Percentiles rank a stretch among this genome's conserved stretches.
Evolutionary conservation across 441 rosid genomes (phyloP).

Genomic region (Jatropha podagrica): DNA sequence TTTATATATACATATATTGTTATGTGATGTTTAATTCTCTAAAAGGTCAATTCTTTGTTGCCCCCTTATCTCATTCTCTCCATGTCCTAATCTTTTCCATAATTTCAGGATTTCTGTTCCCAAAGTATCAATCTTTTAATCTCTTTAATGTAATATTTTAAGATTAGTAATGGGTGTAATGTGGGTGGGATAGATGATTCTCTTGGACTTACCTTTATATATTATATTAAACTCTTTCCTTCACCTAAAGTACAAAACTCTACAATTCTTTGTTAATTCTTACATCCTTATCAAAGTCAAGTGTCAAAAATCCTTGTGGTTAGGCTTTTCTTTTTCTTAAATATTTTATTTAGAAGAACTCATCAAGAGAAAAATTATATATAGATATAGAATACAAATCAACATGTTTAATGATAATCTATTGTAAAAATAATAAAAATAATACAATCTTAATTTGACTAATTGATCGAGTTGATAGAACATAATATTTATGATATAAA

Average conservation of each 20-base stretch:
- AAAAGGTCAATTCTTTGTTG: constrained; percentile 34
- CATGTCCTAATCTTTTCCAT: constrained; percentile 44
- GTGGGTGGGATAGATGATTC: background rate
- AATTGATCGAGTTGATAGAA: too few relatives aligned
- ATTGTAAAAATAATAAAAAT: too few relatives aligned
- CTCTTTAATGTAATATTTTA: background rate
- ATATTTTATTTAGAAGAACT: background rate
- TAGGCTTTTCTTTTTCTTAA: background rate
- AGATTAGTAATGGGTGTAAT: background rate
- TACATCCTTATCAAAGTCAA: background rate
- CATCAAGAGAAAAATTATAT: background rate
- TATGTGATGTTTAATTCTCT: constrained; percentile 29
- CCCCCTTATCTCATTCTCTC: constrained; percentile 21
- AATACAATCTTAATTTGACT: too few relatives aligned
- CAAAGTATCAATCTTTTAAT: constrained; percentile 15
- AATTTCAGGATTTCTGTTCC: constrained; percentile 53
- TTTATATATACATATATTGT: background rate
- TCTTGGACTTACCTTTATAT: background rate
- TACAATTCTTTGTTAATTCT: background rate
- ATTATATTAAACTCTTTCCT: background rate
- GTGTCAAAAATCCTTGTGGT: background rate
- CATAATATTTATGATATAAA: too few relatives aligned
- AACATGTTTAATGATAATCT: too few relatives aligned
- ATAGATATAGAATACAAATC: too few relatives aligned
- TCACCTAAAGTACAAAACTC: constrained; percentile 6